Base-by-base conservation (phyloP, 2,329 filamentous ascomycete genomes). In the Fusarium cyanostomum region DNA sequence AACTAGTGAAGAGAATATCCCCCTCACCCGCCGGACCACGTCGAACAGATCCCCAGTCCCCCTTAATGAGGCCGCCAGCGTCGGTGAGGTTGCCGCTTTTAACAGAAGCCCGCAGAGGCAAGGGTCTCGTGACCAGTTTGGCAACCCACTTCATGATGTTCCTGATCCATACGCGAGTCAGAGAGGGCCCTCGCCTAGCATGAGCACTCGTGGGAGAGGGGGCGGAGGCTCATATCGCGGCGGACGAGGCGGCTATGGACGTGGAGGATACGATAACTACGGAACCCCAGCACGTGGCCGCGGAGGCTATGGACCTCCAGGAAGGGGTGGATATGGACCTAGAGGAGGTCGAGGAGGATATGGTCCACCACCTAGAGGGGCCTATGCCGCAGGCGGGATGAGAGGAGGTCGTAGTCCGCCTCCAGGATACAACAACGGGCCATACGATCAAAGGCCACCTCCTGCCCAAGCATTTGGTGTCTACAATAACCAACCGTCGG, bases 1-100 rank as follows among this genome's bases (percentile, higher is more conserved):
- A 55, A 82, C 81, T 63, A 88, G 85, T 70, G 91, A 93, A 65
- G 91, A 93, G 73, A 84, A 84, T 52, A 84, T 90, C 13, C 91
- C 91, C 1, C 78, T 93, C 56, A 94, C 91, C 15, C 81, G 85
- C 8, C 81, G 84, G 46, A 88, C 86, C 52, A 86, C 88, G 3
- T 85, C 85, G 15, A 82, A 89, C 34, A 80, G 81, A 66, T 86
- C 83, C 4, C 82, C 81, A 16, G 83, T 79, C 62, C 78, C 77
- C 62, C 73, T 72, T 61, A 75, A 77, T 49, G 81, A 81, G 50
- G 71, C 77, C 52, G 73, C 72, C 16, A 74, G 69, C 56, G 74
- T 75, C 10, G 68, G 62, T 16, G 78, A 77, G 26, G 74, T 72
- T 21, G 59, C 62, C 41, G 75, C 71, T 52, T 75, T 73, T 49